Evolutionary conservation across 164 flowering plant species (phyloP), one percentile per base, ranked within the genome.

Genomic region (Amborella trichopoda): DNA sequence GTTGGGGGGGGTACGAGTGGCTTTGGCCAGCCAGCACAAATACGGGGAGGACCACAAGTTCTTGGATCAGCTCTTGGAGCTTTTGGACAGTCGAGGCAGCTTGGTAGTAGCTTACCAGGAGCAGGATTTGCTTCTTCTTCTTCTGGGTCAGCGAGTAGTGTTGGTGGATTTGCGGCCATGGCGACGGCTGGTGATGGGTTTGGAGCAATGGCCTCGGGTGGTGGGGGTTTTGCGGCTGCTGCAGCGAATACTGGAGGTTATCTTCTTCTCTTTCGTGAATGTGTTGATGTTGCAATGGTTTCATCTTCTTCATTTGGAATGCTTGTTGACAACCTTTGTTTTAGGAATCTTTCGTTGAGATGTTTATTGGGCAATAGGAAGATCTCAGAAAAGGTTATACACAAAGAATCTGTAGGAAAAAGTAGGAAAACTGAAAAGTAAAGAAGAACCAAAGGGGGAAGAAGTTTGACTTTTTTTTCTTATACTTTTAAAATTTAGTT

Each of bases 11-110:
- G 72, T 42, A 66, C 81, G 40, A 48, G 73, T 67, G 84, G 72
- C 12, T 90, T 90, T 76, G 96, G 98, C 25, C 82, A 75, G 67
- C 94, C 79, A 24, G 74, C 87, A 5, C 77, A 69, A 30, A 57
- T 76, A 50, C 89, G 95, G 40, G 43, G 61, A 22, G 94, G 90
- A 38, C 94, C 77, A 63, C 85, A 87, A 51, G 91, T 74, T 17
- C 55, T 87, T 49, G 96, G 96, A 23, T 79, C 94, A 43, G 96
- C 79, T 46, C 88, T 87, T 62, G 96, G 96, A 55, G 28, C 74
- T 46, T 87, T 87, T 73, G 96, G 96, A 58, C 96, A 91, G 65
- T 84, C 96, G 14, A 81, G 99, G 60, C 96, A 91, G 66, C 44
- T 91, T 36, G 95, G 96, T 38, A 25, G 72, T 37, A 75, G 80